Base-by-base conservation (phyloP, 2,329 filamentous ascomycete species). In the Colletotrichum lini region DNA sequence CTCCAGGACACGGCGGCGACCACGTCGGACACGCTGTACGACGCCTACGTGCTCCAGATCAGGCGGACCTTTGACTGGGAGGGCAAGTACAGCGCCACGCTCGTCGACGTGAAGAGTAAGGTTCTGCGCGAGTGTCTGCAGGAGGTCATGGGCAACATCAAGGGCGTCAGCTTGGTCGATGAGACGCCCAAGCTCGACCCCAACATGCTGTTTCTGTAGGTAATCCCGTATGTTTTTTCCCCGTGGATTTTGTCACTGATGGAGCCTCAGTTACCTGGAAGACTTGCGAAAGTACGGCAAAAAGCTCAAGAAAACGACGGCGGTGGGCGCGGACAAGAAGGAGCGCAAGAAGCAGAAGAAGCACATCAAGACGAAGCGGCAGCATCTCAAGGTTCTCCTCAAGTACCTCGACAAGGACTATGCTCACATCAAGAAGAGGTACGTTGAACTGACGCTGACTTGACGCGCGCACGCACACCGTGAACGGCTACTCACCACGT, bases 31-130 rank as follows among this genome's bases (percentile, higher is more conserved):
- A 78, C 82, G 0, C 81, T 93, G 74, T 95, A 94, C 79, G 91
- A 95, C 72, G 90, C 93, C 72, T 96, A 92, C 79, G 87, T 94
- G 40, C 97, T 98, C 79, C 93, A 94, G 30, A 93, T 98, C 18
- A 90, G 94, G 18, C 89, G 95, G 65, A 92, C 89, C 16, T 97
- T 98, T 79, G 92, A 95, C 79, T 94, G 90, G 89, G 93, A 96
- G 75, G 94, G 94, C 73, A 94, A 94, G 76, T 95, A 94, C 76
- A 86, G 89, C 75, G 78, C 79, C 77, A 95, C 94, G 0, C 83
- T 91, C 16, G 90, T 98, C 59, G 94, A 97, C 74, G 93, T 98
- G 80, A 96, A 95, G 82, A 96, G 94, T 78, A 94, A 94, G 75
- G 82, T 90, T 18, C 85, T 98, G 4, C 91, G 92, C 9, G 91